Conservation (phyloP, 257 asterid species). For the Mentha longifolia region DNA sequence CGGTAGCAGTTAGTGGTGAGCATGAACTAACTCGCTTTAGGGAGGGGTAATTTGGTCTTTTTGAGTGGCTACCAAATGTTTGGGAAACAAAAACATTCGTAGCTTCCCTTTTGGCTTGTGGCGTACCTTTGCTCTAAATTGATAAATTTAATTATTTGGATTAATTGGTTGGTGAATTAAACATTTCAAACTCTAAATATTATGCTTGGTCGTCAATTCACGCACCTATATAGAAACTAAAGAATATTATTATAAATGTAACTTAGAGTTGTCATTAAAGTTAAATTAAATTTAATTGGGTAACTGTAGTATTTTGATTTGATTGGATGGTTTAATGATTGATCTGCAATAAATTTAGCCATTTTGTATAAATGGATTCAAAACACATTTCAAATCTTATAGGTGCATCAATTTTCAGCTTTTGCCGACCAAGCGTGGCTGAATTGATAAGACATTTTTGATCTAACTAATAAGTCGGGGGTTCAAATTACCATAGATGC, state of each 20-base stretch:
- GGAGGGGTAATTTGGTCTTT: slow-evolving; percentile 19
- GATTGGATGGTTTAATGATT: not conserved
- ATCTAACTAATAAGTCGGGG: no score
- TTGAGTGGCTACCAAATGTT: not conserved
- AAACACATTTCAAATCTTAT: not conserved
- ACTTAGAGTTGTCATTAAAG: not conserved
- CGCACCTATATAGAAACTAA: not conserved
- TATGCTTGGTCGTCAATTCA: not conserved
- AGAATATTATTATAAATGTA: not conserved
- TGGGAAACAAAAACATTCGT: not conserved
- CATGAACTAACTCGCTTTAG: not conserved
- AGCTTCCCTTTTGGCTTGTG: not conserved
- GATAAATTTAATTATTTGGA: not conserved
- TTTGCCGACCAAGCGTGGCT: no score
- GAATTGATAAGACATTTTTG: no score
- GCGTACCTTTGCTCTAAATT: not conserved
- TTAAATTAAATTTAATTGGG: not conserved
- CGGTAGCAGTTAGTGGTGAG: not conserved
- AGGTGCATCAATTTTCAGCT: no score
- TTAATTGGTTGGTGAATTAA: not conserved
- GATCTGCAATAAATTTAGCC: not conserved
- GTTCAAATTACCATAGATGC: no score
- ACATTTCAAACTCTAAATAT: not conserved
- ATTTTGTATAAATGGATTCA: not conserved
- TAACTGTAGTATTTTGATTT: not conserved